Conservation (phyloP, 345 rosid species). For the Mercurialis annua region DNA sequence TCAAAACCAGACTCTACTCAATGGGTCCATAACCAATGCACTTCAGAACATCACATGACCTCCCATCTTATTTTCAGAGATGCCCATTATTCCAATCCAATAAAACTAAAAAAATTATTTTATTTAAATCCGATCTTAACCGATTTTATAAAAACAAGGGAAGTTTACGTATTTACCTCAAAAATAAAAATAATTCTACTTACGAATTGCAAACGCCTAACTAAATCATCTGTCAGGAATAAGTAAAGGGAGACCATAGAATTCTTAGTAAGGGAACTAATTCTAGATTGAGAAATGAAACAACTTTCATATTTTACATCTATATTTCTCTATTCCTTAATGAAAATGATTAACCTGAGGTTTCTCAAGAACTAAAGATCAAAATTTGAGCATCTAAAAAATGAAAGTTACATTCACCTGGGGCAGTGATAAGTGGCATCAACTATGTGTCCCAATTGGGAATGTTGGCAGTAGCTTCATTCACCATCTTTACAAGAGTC, state of each 20-base stretch:
- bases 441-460: slow-evolving; percentile 45
- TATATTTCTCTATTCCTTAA: not conserved
- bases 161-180: too few relatives aligned
- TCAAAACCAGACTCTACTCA: not conserved
- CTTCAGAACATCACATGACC: too few relatives aligned
- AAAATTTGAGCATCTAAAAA: not conserved
- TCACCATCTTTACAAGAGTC: slow-evolving; percentile 58
- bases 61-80: too few relatives aligned
- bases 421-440: not conserved
- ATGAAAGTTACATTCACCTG: not conserved
- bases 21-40: not conserved
- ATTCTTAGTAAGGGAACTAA: not conserved
- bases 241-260: not conserved
- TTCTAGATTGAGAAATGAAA: not conserved
- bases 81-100: too few relatives aligned
- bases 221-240: not conserved
- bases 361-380: not conserved
- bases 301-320: not conserved
- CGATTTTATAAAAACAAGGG: too few relatives aligned
- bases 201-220: too few relatives aligned
- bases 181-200: too few relatives aligned
- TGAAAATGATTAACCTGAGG: not conserved
- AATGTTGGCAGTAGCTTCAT: slow-evolving; percentile 68
- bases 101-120: too few relatives aligned
- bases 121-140: too few relatives aligned